Evolutionary conservation across 192 early-diverging fungal genomes (phyloP).

Genomic region (Dimargaris verticillata): DNA sequence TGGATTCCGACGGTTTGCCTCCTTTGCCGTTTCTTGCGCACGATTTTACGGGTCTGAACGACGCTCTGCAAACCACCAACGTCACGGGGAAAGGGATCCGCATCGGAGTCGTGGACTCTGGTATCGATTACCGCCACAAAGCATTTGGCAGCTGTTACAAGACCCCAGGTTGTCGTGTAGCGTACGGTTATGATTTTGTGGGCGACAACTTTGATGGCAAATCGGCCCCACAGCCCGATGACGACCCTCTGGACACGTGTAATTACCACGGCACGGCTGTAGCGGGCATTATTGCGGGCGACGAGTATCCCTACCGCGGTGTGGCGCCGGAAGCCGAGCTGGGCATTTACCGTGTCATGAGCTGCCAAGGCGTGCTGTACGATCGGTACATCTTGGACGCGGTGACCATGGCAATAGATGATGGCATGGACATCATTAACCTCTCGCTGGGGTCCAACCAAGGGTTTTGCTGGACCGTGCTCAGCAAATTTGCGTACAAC

Average conservation of each 20-base stretch:
- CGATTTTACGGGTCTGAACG: not conserved
- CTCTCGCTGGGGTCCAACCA: slow-evolving; percentile 58
- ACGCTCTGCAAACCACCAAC: not conserved
- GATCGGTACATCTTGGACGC: slow-evolving; percentile 56
- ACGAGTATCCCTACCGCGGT: slow-evolving; percentile 45
- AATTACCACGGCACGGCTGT: slow-evolving; percentile 49
- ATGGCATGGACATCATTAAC: slow-evolving; percentile 68
- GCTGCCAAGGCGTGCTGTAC: slow-evolving; percentile 53
- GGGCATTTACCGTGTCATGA: slow-evolving; percentile 68
- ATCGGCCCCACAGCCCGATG: slow-evolving; percentile 25
- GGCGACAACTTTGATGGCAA: slow-evolving; percentile 30
- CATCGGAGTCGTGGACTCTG: slow-evolving; percentile 29
- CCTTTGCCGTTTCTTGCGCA: not conserved
- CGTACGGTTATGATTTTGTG: slow-evolving; percentile 43
- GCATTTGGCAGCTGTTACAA: slow-evolving; percentile 30
- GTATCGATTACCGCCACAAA: slow-evolving; percentile 30
- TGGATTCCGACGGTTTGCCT: not conserved
- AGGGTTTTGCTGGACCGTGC: slow-evolving; percentile 42
- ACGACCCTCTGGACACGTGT: slow-evolving; percentile 39
- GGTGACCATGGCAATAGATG: slow-evolving; percentile 46
- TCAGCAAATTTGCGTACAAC: slow-evolving; percentile 35
- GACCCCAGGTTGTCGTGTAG: slow-evolving; percentile 38
- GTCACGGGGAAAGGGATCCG: slow-evolving; percentile 22
- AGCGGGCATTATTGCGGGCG: slow-evolving; percentile 55
- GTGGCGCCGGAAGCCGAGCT: slow-evolving; percentile 69